Evolutionary conservation across 139 green algal genomes (phyloP), one percentile per base, ranked within the genome.

Genomic region (Asterochloris erici): DNA sequence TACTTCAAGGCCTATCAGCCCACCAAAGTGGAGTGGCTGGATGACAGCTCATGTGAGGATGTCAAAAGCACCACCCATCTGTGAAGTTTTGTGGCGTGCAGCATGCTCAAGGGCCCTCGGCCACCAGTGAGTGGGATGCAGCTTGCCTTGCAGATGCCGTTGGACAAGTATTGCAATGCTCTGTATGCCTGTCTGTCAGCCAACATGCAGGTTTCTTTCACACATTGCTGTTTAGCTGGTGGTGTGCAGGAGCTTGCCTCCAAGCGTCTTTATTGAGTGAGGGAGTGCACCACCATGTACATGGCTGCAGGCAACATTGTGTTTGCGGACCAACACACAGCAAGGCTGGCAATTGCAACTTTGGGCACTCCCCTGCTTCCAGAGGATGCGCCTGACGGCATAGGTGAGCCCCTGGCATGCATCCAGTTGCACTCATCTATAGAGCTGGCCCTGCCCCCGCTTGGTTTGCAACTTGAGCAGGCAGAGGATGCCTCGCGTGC

Each of bases 21-120:
- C n/a, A 91, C 76, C 12, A 94, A 90, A 80, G 90, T 97, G 26
- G 95, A 98, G 84, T 97, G 95, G 95, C 88, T 98, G 70, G 94
- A 98, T 82, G 94, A 98, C 87, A 91, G 85, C 10, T 92, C 90
- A 12, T 95, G 92, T 80, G 94, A 94, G 74, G 24, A 12, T 15
- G 19, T 21, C 6, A 71, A 26, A 2, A 13, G 66, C 12, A 23
- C 38, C 29, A 68, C 1, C 14, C 17, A 0, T 78, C 29, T 78
- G 14, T 64, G 14, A 14, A 0, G 27, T 29, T 78, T 16, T 64
- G n/a, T 23, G 21, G 70, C 47, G 11, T 12, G 19, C 9, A 15
- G n/a, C 19, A 17, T 76, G 70, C 70, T 19, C 0, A 78, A 64
- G 74, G 62, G 74, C 74, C 12, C 23, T 11, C 73, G 17, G 66